Conservation (phyloP, 2,329 filamentous ascomycete genomes). For the Dothideomycetidae sp. region DNA sequence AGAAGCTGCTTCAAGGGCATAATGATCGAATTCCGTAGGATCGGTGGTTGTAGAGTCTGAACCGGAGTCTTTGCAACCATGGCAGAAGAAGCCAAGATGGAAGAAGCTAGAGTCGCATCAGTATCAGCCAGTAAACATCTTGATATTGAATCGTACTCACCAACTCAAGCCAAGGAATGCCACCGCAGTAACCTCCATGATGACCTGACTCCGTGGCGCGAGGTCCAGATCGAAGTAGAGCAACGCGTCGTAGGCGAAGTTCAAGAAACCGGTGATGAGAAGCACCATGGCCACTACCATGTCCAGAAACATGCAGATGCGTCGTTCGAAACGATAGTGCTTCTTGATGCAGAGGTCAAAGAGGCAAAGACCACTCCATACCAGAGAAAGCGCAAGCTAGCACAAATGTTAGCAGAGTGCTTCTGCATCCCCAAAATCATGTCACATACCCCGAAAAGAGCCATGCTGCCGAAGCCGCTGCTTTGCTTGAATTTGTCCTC, state of each 20-base stretch:
- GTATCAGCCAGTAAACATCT: not conserved
- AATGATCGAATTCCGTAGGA: slow-evolving; percentile 4
- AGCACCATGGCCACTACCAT: slow-evolving; percentile 10
- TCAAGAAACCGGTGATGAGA: slow-evolving; percentile 8
- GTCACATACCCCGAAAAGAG: slow-evolving; percentile 8
- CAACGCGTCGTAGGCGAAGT: slow-evolving; percentile 10
- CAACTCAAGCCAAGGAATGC: slow-evolving; percentile 4
- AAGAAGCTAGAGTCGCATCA: slow-evolving; percentile 1
- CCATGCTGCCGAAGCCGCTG: slow-evolving; percentile 8
- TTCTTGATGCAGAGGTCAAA: slow-evolving; percentile 9
- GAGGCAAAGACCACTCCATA: slow-evolving; percentile 8
- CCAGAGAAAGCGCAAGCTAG: slow-evolving; percentile 8
- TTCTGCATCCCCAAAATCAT: too few species aligned
- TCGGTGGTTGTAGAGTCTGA: slow-evolving; percentile 3
- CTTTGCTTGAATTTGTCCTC: slow-evolving; percentile 1
- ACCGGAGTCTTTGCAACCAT: slow-evolving; percentile 9
- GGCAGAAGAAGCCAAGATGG: slow-evolving; percentile 10
- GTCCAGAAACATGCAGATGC: slow-evolving; percentile 14
- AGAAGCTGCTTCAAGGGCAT: slow-evolving; percentile 1
- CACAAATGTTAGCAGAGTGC: not conserved
- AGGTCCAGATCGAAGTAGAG: slow-evolving; percentile 9
- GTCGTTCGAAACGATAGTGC: slow-evolving; percentile 9
- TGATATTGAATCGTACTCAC: not conserved
- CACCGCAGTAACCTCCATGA: slow-evolving; percentile 5
- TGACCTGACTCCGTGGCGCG: slow-evolving; percentile 4